These are phyloP conservation scores for Xylaria cubensis DNA, from an alignment of 495 filamentous ascomycete species.

Conservation along the genomic window DNA sequence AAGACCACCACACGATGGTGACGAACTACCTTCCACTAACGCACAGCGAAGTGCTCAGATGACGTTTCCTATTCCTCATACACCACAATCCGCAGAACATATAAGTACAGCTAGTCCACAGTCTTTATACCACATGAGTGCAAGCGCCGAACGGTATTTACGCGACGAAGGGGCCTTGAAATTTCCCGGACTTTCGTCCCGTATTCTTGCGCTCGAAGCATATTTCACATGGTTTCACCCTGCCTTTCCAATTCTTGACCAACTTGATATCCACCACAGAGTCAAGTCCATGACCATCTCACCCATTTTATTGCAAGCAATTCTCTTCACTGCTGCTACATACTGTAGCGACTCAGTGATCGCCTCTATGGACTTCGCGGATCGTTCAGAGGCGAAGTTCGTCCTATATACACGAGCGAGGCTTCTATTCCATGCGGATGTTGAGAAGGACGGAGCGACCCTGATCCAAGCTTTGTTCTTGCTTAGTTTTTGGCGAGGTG, in stretches of 20 bases:
- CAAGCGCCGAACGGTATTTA: neutral
- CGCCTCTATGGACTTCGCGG: neutral
- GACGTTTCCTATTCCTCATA: neutral
- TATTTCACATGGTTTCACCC: conserved; percentile 10
- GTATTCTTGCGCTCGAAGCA: neutral
- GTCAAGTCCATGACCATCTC: neutral
- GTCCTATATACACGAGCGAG: neutral
- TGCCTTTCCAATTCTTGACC: conserved; percentile 3
- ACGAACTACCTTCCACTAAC: neutral
- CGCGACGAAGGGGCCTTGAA: neutral
- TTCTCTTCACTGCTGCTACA: conserved; percentile 1
- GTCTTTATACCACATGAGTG: neutral
- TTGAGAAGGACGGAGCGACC: neutral
- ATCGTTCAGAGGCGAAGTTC: neutral
- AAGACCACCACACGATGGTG: neutral
- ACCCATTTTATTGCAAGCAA: neutral
- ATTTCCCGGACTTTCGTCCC: neutral
- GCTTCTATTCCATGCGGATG: conserved; percentile 1
- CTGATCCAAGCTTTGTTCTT: conserved; percentile 1
- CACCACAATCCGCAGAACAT: neutral
- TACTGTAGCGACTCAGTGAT: neutral
- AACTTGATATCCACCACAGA: neutral
- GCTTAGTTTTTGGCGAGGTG: conserved; percentile 10
- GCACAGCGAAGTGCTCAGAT: neutral
- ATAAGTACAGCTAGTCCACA: neutral